phyloP scores from a whole-genome alignment of 176 grass and related monocot genomes.

The Typha latifolia region DNA sequence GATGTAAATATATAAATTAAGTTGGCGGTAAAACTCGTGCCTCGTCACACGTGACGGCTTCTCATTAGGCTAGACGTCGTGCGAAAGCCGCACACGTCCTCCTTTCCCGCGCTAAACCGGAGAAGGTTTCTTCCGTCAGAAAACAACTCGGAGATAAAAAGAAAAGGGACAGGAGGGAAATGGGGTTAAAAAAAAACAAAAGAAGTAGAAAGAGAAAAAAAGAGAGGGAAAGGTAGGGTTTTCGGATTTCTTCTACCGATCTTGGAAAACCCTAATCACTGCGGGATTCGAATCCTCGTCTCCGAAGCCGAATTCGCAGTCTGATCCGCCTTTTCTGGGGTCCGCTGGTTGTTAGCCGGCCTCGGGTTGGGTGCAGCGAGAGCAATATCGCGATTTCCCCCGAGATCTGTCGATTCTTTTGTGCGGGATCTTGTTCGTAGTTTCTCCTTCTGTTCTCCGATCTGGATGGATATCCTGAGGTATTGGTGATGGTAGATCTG shows the following conservation, averaged over 20 bases:
- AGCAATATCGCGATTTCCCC: neutral
- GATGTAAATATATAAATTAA: neutral
- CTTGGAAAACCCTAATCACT: conserved; percentile 33
- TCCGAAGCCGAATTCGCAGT: neutral
- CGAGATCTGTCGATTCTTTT: neutral
- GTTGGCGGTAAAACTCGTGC: conserved; percentile 6
- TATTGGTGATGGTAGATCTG: neutral
- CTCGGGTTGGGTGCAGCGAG: neutral
- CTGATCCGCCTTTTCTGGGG: neutral
- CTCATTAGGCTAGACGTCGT: neutral
- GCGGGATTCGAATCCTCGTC: conserved; percentile 20
- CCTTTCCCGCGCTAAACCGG: conserved; percentile 24
- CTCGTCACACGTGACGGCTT: neutral
- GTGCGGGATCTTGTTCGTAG: neutral
- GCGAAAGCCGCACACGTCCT: conserved; percentile 7
- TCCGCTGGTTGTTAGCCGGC: neutral
- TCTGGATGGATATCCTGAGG: neutral
- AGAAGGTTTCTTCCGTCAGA: neutral
- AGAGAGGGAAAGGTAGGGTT: neutral
- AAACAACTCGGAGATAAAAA: neutral
- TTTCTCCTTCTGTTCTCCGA: neutral
- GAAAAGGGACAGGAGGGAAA: neutral
- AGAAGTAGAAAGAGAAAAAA: neutral
- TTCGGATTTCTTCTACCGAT: neutral
- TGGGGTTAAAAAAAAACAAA: neutral